Percentiles rank a stretch among this genome's conserved stretches.
phyloP scores from a whole-genome alignment of 208 protist species.

The Strigomonas galati region DNA sequence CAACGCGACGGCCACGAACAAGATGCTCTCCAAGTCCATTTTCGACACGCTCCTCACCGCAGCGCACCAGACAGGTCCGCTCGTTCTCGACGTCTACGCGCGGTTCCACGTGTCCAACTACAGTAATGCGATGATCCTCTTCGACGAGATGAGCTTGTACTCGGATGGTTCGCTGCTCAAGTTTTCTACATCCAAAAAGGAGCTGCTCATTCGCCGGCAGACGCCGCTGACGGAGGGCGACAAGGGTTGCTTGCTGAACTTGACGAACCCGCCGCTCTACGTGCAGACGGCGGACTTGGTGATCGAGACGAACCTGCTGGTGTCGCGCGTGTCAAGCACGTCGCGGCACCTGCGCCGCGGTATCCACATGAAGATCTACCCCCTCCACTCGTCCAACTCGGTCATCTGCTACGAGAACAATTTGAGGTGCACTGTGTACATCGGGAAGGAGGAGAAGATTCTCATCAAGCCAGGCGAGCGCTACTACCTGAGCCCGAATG shows the following conservation, averaged over 20 bases:
- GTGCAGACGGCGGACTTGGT: constrained; percentile 49
- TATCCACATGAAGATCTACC: constrained; percentile 56
- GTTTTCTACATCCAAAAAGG: neutral
- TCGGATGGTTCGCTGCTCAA: neutral
- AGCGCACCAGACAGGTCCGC: neutral
- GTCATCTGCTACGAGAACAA: constrained; percentile 83
- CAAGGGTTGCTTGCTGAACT: constrained; percentile 39
- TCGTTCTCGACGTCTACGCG: constrained; percentile 20
- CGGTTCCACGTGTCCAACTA: constrained; percentile 51
- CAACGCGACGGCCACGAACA: neutral
- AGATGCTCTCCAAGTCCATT: neutral
- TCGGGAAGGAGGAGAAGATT: constrained; percentile 23
- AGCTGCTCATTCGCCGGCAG: constrained; percentile 20
- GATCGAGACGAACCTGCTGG: constrained; percentile 44
- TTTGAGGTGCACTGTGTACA: constrained; percentile 35
- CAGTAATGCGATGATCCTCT: constrained; percentile 35
- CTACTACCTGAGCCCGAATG: constrained; percentile 49
- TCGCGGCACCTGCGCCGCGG: constrained; percentile 42
- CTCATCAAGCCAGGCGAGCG: constrained; percentile 37
- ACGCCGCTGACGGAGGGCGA: constrained; percentile 17
- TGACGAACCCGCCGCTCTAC: constrained; percentile 57
- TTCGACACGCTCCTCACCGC: neutral
- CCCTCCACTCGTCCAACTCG: constrained; percentile 52
- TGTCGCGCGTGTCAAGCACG: constrained; percentile 28
- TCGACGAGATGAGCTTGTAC: constrained; percentile 18